Percentiles rank a stretch among this genome's conserved stretches.
Evolutionary conservation across 306 rosid genomes (phyloP).

Genomic region (Pyrus pyrifolia): DNA sequence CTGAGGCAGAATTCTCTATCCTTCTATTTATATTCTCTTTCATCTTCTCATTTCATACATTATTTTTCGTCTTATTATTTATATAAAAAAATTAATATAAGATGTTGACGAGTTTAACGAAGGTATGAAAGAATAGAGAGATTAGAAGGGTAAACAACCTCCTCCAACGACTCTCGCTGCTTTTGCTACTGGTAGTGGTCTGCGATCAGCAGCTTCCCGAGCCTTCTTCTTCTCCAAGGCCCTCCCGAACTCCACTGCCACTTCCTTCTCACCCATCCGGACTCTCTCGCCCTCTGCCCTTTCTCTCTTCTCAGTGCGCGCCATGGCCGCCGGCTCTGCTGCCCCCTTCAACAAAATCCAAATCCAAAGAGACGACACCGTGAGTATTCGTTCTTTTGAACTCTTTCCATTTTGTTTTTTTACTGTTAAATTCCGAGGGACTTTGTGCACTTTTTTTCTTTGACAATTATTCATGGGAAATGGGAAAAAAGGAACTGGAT

Average conservation of each 20-base stretch:
- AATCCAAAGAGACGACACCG: constrained; percentile 67
- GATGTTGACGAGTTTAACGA: no score
- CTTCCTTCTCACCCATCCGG: constrained; percentile 20
- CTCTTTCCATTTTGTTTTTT: background rate
- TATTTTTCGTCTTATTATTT: no score
- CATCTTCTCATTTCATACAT: no score
- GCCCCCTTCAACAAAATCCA: constrained; percentile 70
- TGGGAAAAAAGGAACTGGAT: no score
- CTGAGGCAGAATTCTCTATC: no score
- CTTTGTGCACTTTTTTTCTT: no score
- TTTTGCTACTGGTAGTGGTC: background rate
- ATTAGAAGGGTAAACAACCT: no score
- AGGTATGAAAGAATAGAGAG: no score
- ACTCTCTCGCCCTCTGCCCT: constrained; percentile 17
- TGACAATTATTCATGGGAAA: background rate
- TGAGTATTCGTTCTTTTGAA: constrained; percentile 19
- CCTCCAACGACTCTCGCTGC: background rate
- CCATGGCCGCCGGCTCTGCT: constrained; percentile 61
- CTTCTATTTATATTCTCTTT: no score
- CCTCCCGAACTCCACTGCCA: constrained; percentile 6
- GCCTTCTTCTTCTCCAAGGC: constrained; percentile 15
- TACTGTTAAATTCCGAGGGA: background rate
- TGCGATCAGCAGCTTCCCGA: constrained; percentile 30
- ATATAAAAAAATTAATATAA: background rate
- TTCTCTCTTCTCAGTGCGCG: constrained; percentile 54